Evolutionary conservation across 2,329 filamentous ascomycete species (phyloP).

Genomic region (Aspergillaceae sp.): DNA sequence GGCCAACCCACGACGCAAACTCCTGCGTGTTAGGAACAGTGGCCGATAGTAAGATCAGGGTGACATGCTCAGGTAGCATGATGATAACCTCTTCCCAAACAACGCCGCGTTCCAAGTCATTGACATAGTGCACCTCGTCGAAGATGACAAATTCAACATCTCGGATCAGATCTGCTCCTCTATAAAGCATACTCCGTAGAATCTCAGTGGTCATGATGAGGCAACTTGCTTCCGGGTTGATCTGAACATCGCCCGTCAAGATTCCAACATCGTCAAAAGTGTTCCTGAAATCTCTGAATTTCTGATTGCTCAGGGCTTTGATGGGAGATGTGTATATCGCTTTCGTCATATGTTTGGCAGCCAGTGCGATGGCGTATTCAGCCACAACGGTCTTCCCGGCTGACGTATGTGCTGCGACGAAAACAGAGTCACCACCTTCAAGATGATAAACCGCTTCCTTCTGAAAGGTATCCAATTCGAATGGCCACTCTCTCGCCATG

Average conservation of each 20-base stretch:
- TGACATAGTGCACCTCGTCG: conserved; percentile 98
- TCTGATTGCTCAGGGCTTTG: conserved; percentile 96
- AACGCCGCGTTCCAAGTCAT: conserved; percentile 88
- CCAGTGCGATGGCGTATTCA: conserved; percentile 93
- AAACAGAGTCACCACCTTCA: conserved; percentile 92
- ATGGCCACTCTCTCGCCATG: conserved; percentile 93
- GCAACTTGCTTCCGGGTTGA: conserved; percentile 93
- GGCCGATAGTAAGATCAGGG: conserved; percentile 86
- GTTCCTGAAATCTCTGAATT: conserved; percentile 88
- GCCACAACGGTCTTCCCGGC: conserved; percentile 97
- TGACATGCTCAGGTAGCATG: conserved; percentile 96
- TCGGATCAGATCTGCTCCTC: conserved; percentile 87
- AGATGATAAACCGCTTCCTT: conserved; percentile 98
- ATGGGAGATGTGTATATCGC: conserved; percentile 98
- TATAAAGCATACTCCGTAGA: conserved; percentile 93
- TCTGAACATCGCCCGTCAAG: conserved; percentile 93
- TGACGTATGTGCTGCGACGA: conserved; percentile 94
- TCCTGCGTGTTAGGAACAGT: conserved; percentile 97
- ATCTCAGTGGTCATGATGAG: conserved; percentile 99
- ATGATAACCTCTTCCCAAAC: conserved; percentile 99
- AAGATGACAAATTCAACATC: conserved; percentile 99
- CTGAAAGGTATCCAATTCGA: conserved; percentile 95
- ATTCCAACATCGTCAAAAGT: conserved; percentile 95
- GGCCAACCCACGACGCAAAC: conserved; percentile 95
- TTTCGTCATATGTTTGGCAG: conserved; percentile 98